These are phyloP conservation scores for Venturia asperata DNA, from an alignment of 2,329 filamentous ascomycete species.

Conservation along the genomic window DNA sequence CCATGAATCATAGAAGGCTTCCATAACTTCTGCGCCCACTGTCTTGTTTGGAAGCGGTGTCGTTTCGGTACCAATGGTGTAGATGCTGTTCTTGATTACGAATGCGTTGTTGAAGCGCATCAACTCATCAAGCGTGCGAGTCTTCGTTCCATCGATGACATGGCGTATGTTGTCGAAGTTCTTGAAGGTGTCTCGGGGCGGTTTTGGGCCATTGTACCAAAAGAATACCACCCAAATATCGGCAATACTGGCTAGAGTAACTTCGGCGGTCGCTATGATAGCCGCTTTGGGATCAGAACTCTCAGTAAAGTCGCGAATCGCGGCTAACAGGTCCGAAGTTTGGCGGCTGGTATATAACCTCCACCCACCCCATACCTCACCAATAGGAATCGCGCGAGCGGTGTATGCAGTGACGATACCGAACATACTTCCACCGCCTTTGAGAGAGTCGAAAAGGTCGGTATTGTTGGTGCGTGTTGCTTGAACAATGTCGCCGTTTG, in stretches of 20 bases:
- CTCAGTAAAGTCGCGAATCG: conserved; percentile 49
- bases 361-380: conserved; percentile 42
- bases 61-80: conserved; percentile 32
- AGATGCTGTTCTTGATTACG: conserved; percentile 29
- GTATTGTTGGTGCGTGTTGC: conserved; percentile 34
- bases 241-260: conserved; percentile 38
- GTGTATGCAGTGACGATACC: conserved; percentile 39
- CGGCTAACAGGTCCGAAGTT: conserved; percentile 39
- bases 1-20: conserved; percentile 29
- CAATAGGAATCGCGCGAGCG: not conserved
- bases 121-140: conserved; percentile 43
- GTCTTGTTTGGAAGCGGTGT: conserved; percentile 27
- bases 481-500: conserved; percentile 40
- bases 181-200: conserved; percentile 48
- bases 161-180: conserved; percentile 47
- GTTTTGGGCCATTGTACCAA: conserved; percentile 53
- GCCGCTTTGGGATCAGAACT: conserved; percentile 54
- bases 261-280: conserved; percentile 51
- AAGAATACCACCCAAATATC: conserved; percentile 55
- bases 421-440: conserved; percentile 40
- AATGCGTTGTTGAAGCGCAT: conserved; percentile 41
- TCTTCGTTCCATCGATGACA: conserved; percentile 40
- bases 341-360: conserved; percentile 35
- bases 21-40: conserved; percentile 26
- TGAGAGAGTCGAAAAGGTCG: conserved; percentile 38